Base-by-base conservation (phyloP, 129 eudicot genomes). In the Cynara cardunculus region DNA sequence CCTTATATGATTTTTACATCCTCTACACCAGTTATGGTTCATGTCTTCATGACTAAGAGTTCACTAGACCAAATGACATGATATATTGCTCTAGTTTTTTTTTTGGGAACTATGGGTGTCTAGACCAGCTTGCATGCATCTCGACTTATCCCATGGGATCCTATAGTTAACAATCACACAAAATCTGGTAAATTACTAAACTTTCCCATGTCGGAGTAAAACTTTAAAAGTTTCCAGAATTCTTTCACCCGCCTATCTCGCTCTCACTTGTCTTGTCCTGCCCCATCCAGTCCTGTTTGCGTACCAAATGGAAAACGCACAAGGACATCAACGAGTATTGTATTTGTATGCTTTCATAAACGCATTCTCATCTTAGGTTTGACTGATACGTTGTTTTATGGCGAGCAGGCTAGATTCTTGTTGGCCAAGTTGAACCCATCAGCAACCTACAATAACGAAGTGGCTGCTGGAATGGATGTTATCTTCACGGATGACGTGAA, bases 341-440 rank as follows among this genome's bases (percentile, higher is more conserved):
- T 41, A 41, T 37, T 8, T 8, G 8, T n/a, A 3, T 53, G 64
- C 64, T 53, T 53, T 1, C 22, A 16, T 53, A 53, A n/a, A 53
- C 8, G 1, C 3, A 53, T 16, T 5, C 1, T 4, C 62, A 71
- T 59, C 76, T 18, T 72, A 35, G 18, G 78, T 16, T 61, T 80
- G 24, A 80, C 84, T 62, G 30, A 26, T 68, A n/a, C 3, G 1
- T 69, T 82, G 27, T 76, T 78, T 72, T 65, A 14, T 21, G 69
- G 66, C 65, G 74, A 82, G 82, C 97, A 94, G 97, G 98, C 98
- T 41, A 91, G 98, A 70, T 93, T 93, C 82, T 72, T 93, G 13
- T 77, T 93, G 87, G 98, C 96, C 14, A 93, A 93, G 87, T 84
- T 93, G 87, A 90, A 93, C 79, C 96, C 98, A 13, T 93, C 96